Conservation (phyloP, 176 grass and related monocot species). For the Musa itinerans region DNA sequence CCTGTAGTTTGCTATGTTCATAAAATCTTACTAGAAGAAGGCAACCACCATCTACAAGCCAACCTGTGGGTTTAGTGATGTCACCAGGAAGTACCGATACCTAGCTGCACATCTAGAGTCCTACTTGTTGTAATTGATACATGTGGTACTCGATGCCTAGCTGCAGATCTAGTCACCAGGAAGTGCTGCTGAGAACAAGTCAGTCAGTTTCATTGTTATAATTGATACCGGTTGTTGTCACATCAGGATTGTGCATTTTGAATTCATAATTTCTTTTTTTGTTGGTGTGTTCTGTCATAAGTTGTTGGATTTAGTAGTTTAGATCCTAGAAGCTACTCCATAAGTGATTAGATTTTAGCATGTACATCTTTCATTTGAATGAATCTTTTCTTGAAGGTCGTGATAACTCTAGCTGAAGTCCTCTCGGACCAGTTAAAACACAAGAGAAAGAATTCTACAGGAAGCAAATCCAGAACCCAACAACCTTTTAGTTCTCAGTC, state of each 20-base stretch:
- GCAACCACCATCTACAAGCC: too few species aligned
- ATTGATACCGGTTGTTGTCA: not conserved
- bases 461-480: constrained; percentile 37
- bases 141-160: too few species aligned
- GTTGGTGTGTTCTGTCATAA: not conserved
- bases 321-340: too few species aligned
- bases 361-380: not conserved
- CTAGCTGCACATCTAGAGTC: too few species aligned
- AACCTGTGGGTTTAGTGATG: too few species aligned
- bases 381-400: constrained; percentile 48
- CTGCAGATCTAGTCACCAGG: too few species aligned
- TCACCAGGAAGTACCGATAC: too few species aligned
- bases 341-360: not conserved
- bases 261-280: not conserved
- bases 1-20: not conserved
- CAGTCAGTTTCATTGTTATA: not conserved
- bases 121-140: too few species aligned
- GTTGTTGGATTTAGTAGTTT: too few species aligned
- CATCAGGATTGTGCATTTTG: not conserved
- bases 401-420: constrained; percentile 60
- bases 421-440: constrained; percentile 62
- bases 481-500: constrained; percentile 56
- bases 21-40: too few species aligned
- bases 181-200: not conserved
- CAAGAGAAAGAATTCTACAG: constrained; percentile 36